Base-by-base conservation (phyloP, 2,329 filamentous ascomycete species). In the Gnomoniopsis smithogilvyi region DNA sequence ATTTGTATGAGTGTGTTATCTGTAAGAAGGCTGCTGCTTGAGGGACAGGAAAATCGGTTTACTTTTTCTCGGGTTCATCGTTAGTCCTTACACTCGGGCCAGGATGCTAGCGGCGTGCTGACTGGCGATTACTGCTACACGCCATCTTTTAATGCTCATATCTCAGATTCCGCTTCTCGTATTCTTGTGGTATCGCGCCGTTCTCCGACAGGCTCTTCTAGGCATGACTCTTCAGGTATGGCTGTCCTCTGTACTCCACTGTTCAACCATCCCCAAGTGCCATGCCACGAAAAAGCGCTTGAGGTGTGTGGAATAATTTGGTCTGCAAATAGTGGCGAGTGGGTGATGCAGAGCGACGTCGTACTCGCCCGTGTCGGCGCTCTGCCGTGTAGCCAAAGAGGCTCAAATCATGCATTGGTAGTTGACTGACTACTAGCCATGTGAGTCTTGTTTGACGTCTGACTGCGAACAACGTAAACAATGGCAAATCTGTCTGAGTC, bases 311-410 rank as follows among this genome's bases (percentile, higher is more conserved):
- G 14, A 22, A 15, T 11, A 26, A 43, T 33, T 22, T 8, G 26
- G 26, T 30, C 26, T 30, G 26, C 26, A 30, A 30, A 30, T 30
- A 30, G 26, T 30, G 26, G 8, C 26, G 26, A 30, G 26, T 30
- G 26, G 8, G 26, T 30, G 26, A 56, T 54, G 60, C 60, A 17
- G 49, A 33, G 45, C 50, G 30, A 60, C 53, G 46, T 60, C 46
- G 49, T 56, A 59, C 50, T 12, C 41, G 24, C 43, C 52, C 33
- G 26, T 36, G 45, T 51, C 52, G 51, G 34, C 36, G 17, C 21
- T 36, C 54, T 59, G 58, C 49, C 26, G 60, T 62, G 57, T 57
- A 57, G 36, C 60, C 57, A 43, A 54, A 43, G 60, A 60, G 57
- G 53, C 60, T 62, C 56, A 57, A 59, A 26, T 30, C 21, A 10